Evolutionary conservation across 2,329 filamentous ascomycete species (phyloP).

Genomic region (Fusarium torreyae): DNA sequence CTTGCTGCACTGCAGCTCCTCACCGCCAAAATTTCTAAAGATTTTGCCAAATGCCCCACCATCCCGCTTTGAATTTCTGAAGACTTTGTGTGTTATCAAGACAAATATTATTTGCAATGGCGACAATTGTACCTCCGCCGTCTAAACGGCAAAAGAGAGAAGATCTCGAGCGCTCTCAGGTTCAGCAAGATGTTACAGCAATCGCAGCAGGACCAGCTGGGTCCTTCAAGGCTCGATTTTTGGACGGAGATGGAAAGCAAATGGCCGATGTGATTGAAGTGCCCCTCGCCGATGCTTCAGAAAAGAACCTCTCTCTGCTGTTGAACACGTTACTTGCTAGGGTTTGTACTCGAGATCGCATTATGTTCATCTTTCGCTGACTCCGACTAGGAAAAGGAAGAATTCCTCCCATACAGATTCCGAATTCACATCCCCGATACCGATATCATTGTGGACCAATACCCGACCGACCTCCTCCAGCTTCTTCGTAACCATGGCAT

Average conservation of each 20-base stretch:
- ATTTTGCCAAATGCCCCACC: constrained; percentile 53
- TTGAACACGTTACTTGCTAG: constrained; percentile 87
- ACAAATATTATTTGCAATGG: constrained; percentile 67
- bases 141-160: constrained; percentile 90
- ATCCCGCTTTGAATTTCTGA: constrained; percentile 33
- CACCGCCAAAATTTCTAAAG: constrained; percentile 53
- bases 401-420: constrained; percentile 74
- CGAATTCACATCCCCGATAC: constrained; percentile 70
- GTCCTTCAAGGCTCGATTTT: constrained; percentile 88
- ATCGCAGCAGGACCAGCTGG: constrained; percentile 76
- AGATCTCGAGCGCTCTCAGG: constrained; percentile 76
- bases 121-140: constrained; percentile 85
- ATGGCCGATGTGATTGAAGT: constrained; percentile 79
- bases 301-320: constrained; percentile 90
- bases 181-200: constrained; percentile 81
- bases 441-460: constrained; percentile 69
- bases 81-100: constrained; percentile 19
- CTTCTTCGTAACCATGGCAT: constrained; percentile 71
- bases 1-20: constrained; percentile 38
- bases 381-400: constrained; percentile 65
- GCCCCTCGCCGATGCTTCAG: constrained; percentile 85
- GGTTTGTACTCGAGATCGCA: constrained; percentile 60
- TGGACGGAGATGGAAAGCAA: constrained; percentile 84
- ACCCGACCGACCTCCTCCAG: constrained; percentile 68
- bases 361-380: constrained; percentile 12